A percentile compares a stretch with the other conserved stretches of the same genome.
These are phyloP conservation scores for Avena atlantica DNA, from an alignment of 176 grass and related monocot species.

Conservation along the genomic window DNA sequence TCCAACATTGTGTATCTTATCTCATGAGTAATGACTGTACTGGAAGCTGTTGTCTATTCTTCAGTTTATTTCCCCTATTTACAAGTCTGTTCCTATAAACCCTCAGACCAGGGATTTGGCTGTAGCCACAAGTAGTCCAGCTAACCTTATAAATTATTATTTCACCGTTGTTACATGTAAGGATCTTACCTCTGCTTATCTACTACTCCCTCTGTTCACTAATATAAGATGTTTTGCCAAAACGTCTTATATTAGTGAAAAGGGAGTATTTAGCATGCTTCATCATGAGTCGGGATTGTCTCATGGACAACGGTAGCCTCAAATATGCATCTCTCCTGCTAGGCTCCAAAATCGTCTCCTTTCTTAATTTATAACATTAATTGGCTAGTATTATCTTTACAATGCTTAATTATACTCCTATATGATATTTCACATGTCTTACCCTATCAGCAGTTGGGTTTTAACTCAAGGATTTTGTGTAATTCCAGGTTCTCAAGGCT, in stretches of 20 bases:
- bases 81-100: neutral
- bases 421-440: conserved; percentile 17
- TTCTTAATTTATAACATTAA: conserved; percentile 3
- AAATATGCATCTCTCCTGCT: conserved; percentile 27
- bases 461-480: conserved; percentile 36
- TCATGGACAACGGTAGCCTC: neutral
- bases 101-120: neutral
- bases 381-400: neutral
- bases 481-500: conserved; percentile 83
- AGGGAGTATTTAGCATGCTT: conserved; percentile 10
- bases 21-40: conserved; percentile 6
- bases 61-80: conserved; percentile 3
- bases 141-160: conserved; percentile 1
- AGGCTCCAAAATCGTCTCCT: conserved; percentile 8
- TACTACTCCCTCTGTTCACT: neutral
- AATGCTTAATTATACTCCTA: conserved; percentile 1
- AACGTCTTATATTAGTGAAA: too few relatives aligned
- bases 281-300: conserved; percentile 15
- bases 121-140: neutral
- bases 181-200: neutral
- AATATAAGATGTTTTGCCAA: too few relatives aligned
- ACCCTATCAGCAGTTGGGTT: conserved; percentile 22
- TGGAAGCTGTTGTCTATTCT: conserved; percentile 26
- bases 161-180: conserved; percentile 12
- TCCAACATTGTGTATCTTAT: neutral